Conservation (phyloP, 768 basidiomycete species). For the Lentinula detonsa region DNA sequence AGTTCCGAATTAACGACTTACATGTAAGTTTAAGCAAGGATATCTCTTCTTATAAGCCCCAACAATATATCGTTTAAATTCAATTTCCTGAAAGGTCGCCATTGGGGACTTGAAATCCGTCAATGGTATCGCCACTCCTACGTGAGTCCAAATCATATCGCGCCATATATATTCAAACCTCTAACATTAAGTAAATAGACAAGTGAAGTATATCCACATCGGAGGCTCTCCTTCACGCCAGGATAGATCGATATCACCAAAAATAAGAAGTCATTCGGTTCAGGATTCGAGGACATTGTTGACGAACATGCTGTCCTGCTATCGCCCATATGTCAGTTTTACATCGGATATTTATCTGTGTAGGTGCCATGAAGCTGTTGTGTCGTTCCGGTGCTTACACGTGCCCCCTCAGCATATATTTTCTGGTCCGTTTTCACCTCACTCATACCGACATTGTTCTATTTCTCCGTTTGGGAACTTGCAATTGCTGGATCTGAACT, state of each 20-base stretch:
- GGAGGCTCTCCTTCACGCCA: background rate
- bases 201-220: slow-evolving; percentile 41
- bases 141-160: background rate
- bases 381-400: background rate
- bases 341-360: slow-evolving; percentile 51
- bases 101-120: background rate
- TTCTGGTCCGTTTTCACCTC: slow-evolving; percentile 84
- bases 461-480: slow-evolving; percentile 90
- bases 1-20: slow-evolving; percentile 30
- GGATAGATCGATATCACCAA: background rate
- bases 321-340: slow-evolving; percentile 23
- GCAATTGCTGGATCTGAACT: slow-evolving; percentile 81
- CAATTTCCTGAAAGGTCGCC: background rate
- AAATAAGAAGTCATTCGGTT: background rate
- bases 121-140: background rate
- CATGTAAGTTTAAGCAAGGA: slow-evolving; percentile 3
- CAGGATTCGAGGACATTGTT: background rate
- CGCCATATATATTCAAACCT: background rate
- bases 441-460: slow-evolving; percentile 77
- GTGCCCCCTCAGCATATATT: slow-evolving; percentile 51
- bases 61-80: background rate
- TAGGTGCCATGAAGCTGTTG: slow-evolving; percentile 25
- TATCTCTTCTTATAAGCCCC: background rate
- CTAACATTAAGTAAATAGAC: slow-evolving; percentile 8
- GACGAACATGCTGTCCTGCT: background rate